These are phyloP conservation scores for Pholiota molesta DNA, from an alignment of 768 basidiomycete species.

Conservation along the genomic window DNA sequence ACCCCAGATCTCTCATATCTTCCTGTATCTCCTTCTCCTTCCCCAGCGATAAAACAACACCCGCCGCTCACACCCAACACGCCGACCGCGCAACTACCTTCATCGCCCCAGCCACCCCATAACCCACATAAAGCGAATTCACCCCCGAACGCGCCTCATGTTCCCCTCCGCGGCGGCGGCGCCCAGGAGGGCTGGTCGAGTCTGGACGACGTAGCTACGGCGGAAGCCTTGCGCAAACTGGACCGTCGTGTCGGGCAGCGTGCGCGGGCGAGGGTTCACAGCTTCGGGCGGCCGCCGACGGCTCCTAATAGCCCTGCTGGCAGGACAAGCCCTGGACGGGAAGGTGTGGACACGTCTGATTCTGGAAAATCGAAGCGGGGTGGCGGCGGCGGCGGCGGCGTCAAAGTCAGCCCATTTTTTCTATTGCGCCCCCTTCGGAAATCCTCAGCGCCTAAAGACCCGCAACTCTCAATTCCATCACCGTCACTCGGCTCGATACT, in stretches of 20 bases:
- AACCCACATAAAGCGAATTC: constrained; percentile 43
- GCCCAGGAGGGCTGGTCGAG: constrained; percentile 90
- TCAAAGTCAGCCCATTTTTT: no score
- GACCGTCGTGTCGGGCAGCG: constrained; percentile 84
- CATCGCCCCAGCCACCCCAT: constrained; percentile 43
- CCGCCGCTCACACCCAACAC: constrained; percentile 55
- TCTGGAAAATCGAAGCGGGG: constrained; percentile 31
- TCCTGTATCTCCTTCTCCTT: constrained; percentile 88
- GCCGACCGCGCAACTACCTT: constrained; percentile 39
- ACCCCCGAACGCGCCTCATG: constrained; percentile 77
- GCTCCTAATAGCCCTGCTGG: constrained; percentile 64
- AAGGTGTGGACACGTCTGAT: constrained; percentile 58
- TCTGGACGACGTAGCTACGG: constrained; percentile 86
- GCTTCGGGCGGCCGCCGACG: no score
- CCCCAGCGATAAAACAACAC: constrained; percentile 85
- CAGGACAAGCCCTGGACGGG: constrained; percentile 72
- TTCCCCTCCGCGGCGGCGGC: constrained; percentile 82
- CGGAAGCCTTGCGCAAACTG: constrained; percentile 88
- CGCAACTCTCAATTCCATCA: no score
- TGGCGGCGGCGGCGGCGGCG: no score
- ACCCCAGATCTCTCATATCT: constrained; percentile 85
- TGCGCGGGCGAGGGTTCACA: constrained; percentile 40
- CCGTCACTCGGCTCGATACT: no score
- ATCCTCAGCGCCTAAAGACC: no score
- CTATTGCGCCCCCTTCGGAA: no score